Conservation (phyloP, 2,329 filamentous ascomycete species). For the Penicillium sp. region DNA sequence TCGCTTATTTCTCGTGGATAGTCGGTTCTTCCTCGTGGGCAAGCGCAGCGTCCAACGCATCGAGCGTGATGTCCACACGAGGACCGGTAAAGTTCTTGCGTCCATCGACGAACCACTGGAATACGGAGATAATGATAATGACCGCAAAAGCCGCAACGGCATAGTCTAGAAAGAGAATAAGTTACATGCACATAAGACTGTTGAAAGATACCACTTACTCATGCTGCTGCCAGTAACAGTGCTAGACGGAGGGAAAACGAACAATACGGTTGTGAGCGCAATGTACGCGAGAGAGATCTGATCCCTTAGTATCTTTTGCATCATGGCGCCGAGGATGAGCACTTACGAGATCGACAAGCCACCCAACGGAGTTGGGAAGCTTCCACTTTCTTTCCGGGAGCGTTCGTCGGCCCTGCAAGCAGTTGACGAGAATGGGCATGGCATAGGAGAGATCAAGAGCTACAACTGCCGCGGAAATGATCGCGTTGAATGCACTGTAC, state of each 20-base stretch:
- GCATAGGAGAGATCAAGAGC: conserved; percentile 72
- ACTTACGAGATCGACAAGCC: conserved; percentile 59
- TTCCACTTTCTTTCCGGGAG: conserved; percentile 63
- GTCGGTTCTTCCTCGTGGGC: conserved; percentile 3
- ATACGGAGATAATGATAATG: conserved; percentile 57
- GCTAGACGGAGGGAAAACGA: conserved; percentile 69
- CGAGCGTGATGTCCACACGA: conserved; percentile 41
- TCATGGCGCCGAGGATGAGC: neutral
- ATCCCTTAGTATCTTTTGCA: conserved; percentile 4
- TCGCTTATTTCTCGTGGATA: conserved; percentile 12
- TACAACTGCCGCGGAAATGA: conserved; percentile 70
- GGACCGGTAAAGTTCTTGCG: conserved; percentile 62
- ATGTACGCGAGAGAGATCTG: conserved; percentile 63
- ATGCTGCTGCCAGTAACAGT: conserved; percentile 68
- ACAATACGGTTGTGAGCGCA: conserved; percentile 69
- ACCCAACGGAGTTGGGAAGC: conserved; percentile 57
- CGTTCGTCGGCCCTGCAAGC: conserved; percentile 64
- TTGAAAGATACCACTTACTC: conserved; percentile 51
- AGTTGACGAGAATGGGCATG: conserved; percentile 71
- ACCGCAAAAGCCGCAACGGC: conserved; percentile 57
- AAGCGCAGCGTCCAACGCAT: conserved; percentile 13
- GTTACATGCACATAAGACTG: neutral
- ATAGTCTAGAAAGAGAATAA: conserved; percentile 31
- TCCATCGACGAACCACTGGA: conserved; percentile 63
- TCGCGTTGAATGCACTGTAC: conserved; percentile 67